A percentile compares a stretch with the other conserved stretches of the same genome.
Evolutionary conservation across 805 yeast genomes (phyloP).

Genomic region (Cyberlindnera nakhonratchasimensis): DNA sequence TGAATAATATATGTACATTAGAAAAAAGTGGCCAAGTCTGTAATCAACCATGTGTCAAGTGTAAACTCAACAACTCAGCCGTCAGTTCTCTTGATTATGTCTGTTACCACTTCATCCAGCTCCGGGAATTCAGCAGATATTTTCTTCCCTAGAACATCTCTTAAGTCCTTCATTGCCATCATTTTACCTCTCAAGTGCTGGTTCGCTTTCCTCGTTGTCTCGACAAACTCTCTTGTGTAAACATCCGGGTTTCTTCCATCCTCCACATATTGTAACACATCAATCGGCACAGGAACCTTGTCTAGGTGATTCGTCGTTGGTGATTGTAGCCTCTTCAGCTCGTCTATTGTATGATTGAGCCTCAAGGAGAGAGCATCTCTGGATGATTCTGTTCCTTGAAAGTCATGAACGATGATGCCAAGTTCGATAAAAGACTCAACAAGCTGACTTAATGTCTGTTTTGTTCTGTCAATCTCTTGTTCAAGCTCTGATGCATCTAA

Average conservation of each 20-base stretch:
- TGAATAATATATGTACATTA: no score
- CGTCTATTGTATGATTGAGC: conserved; percentile 39
- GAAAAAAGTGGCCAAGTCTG: no score
- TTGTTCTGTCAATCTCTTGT: conserved; percentile 28
- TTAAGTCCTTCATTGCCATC: conserved; percentile 59
- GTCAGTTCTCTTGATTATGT: conserved; percentile 47
- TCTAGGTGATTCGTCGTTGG: conserved; percentile 34
- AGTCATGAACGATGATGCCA: conserved; percentile 91
- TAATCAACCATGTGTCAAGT: no score
- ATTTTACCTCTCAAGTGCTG: conserved; percentile 85
- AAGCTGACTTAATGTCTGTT: conserved; percentile 41
- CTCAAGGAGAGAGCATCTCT: conserved; percentile 47
- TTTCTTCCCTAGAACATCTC: conserved; percentile 65
- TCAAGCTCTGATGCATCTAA: conserved; percentile 20
- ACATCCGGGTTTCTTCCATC: conserved; percentile 97
- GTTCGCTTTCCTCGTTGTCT: conserved; percentile 85
- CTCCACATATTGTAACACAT: conserved; percentile 87
- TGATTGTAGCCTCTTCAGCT: conserved; percentile 33
- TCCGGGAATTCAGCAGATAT: conserved; percentile 79
- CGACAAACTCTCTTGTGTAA: conserved; percentile 94
- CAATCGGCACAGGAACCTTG: conserved; percentile 62
- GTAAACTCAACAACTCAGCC: not conserved
- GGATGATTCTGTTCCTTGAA: conserved; percentile 83
- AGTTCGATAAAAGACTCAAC: conserved; percentile 83
- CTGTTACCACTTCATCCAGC: conserved; percentile 52